Percentiles rank a stretch among this genome's conserved stretches.
Evolutionary conservation across 257 asterid species (phyloP).

Genomic region (Gentiana macrophylla): DNA sequence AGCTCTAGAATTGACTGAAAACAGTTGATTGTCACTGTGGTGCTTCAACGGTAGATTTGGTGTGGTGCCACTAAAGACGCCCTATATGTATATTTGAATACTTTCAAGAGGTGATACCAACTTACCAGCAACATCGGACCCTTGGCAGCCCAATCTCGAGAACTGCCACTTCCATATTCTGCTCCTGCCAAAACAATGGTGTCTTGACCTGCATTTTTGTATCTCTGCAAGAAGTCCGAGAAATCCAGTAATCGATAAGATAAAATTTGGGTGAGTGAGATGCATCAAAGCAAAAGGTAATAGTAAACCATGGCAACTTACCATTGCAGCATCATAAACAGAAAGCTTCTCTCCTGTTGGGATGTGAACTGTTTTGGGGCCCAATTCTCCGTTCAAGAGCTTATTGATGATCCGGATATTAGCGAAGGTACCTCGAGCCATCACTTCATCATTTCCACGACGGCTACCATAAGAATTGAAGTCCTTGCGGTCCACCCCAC

Average conservation of each 20-base stretch:
- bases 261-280: neutral
- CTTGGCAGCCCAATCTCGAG: slow-evolving; percentile 99
- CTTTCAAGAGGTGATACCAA: neutral
- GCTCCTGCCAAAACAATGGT: slow-evolving; percentile 89
- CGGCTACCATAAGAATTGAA: slow-evolving; percentile 96
- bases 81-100: no score
- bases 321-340: slow-evolving; percentile 89
- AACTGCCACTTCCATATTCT: slow-evolving; percentile 97
- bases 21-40: no score
- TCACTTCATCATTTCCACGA: slow-evolving; percentile 92
- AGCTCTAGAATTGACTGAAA: no score
- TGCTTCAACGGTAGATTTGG: no score
- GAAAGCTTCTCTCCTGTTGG: slow-evolving; percentile 78
- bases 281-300: neutral
- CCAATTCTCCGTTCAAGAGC: slow-evolving; percentile 75
- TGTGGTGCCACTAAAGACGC: no score
- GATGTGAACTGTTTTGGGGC: slow-evolving; percentile 83
- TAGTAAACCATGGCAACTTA: slow-evolving; percentile 15
- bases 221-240: slow-evolving; percentile 38
- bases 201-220: slow-evolving; percentile 66
- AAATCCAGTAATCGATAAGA: neutral
- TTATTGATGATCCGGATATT: slow-evolving; percentile 80
- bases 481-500: slow-evolving; percentile 81
- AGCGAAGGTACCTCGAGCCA: slow-evolving; percentile 97
- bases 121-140: slow-evolving; percentile 91